These are phyloP conservation scores for Mycena latifolia DNA, from an alignment of 768 basidiomycete genomes.

Conservation along the genomic window DNA sequence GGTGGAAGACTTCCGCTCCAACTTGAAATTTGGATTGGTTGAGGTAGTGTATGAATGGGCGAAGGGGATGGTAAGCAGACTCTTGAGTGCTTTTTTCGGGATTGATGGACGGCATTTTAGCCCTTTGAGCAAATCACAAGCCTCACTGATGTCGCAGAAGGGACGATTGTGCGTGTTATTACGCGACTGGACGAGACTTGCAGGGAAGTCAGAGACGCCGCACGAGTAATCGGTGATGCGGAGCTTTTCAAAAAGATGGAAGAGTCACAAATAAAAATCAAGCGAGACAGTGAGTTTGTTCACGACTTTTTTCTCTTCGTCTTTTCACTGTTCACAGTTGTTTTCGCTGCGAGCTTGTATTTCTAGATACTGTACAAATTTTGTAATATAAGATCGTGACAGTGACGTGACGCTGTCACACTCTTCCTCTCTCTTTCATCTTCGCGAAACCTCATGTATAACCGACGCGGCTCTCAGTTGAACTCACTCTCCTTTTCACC, in stretches of 20 bases:
- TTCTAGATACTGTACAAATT: conserved; percentile 24
- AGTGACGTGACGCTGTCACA: not conserved
- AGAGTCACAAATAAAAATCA: conserved; percentile 92
- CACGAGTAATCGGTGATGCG: conserved; percentile 96
- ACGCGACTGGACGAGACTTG: conserved; percentile 97
- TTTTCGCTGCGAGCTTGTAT: conserved; percentile 36
- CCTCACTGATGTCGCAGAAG: conserved; percentile 95
- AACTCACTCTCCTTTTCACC: conserved; percentile 19
- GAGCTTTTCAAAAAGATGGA: conserved; percentile 99
- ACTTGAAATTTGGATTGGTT: conserved; percentile 90
- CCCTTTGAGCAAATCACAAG: conserved; percentile 95
- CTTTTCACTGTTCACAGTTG: conserved; percentile 18
- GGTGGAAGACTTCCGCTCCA: conserved; percentile 81
- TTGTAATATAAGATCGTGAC: not conserved
- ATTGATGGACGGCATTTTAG: conserved; percentile 53
- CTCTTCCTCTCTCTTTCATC: conserved; percentile 4
- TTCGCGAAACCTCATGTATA: conserved; percentile 25
- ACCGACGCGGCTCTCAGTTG: conserved; percentile 15
- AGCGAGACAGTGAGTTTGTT: conserved; percentile 88
- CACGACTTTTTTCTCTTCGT: not conserved
- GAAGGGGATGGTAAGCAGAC: conserved; percentile 87
- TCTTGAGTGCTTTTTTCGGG: not conserved
- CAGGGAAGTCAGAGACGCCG: conserved; percentile 96
- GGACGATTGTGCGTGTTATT: conserved; percentile 96
- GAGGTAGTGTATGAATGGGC: conserved; percentile 99